A percentile compares a stretch with the other conserved stretches of the same genome.
Conservation (phyloP, 2,329 filamentous ascomycete genomes). For the Sporothrix curviconia region DNA sequence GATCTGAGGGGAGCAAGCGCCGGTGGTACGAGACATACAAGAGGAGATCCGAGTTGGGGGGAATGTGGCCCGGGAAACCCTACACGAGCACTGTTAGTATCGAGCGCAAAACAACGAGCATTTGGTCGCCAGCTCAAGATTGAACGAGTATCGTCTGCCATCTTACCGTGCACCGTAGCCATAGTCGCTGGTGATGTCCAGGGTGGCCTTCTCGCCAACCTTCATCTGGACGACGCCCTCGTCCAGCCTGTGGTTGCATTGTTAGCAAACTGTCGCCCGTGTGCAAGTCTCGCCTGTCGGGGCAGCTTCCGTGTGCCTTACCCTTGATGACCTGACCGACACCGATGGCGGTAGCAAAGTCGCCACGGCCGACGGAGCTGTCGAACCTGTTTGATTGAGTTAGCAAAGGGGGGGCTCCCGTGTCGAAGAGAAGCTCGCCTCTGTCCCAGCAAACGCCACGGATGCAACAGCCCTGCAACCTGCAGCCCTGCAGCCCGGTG, state of each 20-base stretch:
- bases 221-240: conserved; percentile 82
- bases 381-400: too few relatives aligned
- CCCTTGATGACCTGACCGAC: conserved; percentile 80
- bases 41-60: conserved; percentile 65
- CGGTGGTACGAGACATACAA: conserved; percentile 57
- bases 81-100: conserved; percentile 21
- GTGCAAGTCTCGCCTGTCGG: too few relatives aligned
- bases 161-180: conserved; percentile 58
- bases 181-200: conserved; percentile 70
- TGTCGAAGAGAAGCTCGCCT: too few relatives aligned
- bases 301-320: conserved; percentile 35
- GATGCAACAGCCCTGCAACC: too few relatives aligned
- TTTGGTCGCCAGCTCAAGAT: not conserved
- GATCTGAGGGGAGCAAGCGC: not conserved
- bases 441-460: too few relatives aligned
- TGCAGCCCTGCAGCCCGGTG: not conserved
- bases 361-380: conserved; percentile 68
- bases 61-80: conserved; percentile 74
- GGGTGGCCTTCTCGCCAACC: conserved; percentile 79
- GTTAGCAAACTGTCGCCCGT: too few relatives aligned
- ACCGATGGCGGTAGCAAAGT: conserved; percentile 75
- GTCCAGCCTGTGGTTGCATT: conserved; percentile 56
- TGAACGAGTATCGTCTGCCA: not conserved
- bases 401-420: too few relatives aligned
- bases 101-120: not conserved